phyloP scores from a whole-genome alignment of 169 alveolate genomes.

The Plasmodium fragile region DNA sequence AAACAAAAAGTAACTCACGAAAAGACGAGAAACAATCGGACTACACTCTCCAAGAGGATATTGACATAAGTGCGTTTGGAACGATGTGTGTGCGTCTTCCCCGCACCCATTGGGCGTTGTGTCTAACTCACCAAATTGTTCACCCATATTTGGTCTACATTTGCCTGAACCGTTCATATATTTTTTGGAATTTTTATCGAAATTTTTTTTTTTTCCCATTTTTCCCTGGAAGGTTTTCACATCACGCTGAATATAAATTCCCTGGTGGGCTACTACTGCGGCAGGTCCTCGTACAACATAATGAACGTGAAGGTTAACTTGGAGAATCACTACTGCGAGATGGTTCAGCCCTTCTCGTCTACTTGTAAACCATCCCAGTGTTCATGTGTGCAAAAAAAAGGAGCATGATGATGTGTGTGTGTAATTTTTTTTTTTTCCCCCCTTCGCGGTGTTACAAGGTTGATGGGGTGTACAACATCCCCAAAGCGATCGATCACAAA shows the following conservation, averaged over 20 bases:
- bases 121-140: not conserved
- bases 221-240: slow-evolving; percentile 13
- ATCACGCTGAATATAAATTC: slow-evolving; percentile 62
- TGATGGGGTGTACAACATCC: slow-evolving; percentile 55
- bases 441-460: slow-evolving; percentile 3
- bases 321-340: not conserved
- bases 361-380: not conserved
- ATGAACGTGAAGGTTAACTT: slow-evolving; percentile 42
- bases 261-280: slow-evolving; percentile 38
- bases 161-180: not conserved
- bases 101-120: not conserved
- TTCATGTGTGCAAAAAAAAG: not conserved
- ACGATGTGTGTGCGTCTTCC: not conserved
- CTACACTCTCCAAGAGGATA: slow-evolving; percentile 9
- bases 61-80: slow-evolving; percentile 28
- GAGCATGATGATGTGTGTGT: not conserved
- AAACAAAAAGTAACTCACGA: slow-evolving; percentile 18
- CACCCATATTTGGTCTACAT: not conserved
- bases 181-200: not conserved
- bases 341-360: not conserved
- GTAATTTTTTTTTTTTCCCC: not conserved
- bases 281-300: slow-evolving; percentile 28
- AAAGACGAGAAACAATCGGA: not conserved
- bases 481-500: slow-evolving; percentile 9
- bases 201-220: not conserved